Base-by-base conservation (phyloP, 768 basidiomycete genomes). In the Mycena filopes region DNA sequence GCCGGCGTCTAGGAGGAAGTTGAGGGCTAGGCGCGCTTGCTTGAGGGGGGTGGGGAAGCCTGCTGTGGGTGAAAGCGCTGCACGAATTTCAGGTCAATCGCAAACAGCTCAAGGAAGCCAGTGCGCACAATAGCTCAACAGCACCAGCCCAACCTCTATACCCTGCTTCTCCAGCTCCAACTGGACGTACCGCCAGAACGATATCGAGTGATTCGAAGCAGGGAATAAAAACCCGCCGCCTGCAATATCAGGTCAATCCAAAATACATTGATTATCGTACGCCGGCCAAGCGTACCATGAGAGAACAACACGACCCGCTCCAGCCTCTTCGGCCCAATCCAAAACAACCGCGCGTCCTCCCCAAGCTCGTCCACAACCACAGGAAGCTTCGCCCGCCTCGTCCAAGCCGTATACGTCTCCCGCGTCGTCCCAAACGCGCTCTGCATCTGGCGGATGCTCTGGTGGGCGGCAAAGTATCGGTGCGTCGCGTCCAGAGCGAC, bases 231-330 rank as follows among this genome's bases (percentile, higher is more conserved):
- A 80, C 0, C 64, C 78, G 29, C 80, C 79, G 23, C 79, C 79
- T 81, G 41, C 16, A 25, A 49, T 1, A 25, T 55, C 6, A n/a
- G 25, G 55, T 31, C 42, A n/a, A n/a, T n/a, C n/a, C n/a, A 36
- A 48, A n/a, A n/a, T 13, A 25, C 26, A 20, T 7, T 11, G 20
- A 25, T 23, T 31, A 16, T 12, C 25, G 36, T 28, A n/a, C 4
- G 4, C 36, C 31, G 18, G 13, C 23, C 20, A 47, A 36, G 40
- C 54, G 20, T 50, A 79, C 79, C 78, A 51, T 75, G 80, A 20
- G 75, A 53, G 53, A 76, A 78, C 16, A 79, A 67, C 5, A 81
- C 60, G 20, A 81, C 77, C 38, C 72, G 71, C 21, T 80, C 75
- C 1, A 70, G 68, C 26, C 68, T 64, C 54, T 74, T 76, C 1